These are phyloP conservation scores for Aurinia saxatilis DNA, from an alignment of 345 rosid genomes.

Conservation along the genomic window DNA sequence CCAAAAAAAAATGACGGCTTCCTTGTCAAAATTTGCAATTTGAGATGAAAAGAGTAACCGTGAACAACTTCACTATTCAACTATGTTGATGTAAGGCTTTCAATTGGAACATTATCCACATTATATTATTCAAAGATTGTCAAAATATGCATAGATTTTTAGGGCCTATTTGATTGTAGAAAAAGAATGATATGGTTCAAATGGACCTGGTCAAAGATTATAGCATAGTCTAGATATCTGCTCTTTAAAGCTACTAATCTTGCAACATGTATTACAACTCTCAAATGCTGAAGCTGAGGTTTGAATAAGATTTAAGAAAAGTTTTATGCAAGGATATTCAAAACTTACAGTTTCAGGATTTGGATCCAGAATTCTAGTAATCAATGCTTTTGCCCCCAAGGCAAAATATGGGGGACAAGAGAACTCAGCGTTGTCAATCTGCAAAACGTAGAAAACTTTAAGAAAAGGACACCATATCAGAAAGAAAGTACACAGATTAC, in stretches of 20 bases:
- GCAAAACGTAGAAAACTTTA: slow-evolving; percentile 13
- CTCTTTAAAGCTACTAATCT: background rate
- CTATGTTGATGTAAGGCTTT: background rate
- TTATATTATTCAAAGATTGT: background rate
- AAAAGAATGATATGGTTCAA: slow-evolving; percentile 1
- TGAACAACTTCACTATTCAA: background rate
- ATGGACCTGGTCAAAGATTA: background rate
- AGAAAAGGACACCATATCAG: slow-evolving; percentile 8
- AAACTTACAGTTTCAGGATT: slow-evolving; percentile 79
- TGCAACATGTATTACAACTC: no score
- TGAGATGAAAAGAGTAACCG: background rate
- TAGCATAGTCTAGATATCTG: slow-evolving; percentile 4
- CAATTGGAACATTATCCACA: background rate
- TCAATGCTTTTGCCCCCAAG: slow-evolving; percentile 74
- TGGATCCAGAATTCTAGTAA: slow-evolving; percentile 77
- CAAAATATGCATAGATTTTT: background rate
- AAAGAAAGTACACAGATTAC: background rate
- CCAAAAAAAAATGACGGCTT: background rate
- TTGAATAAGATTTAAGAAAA: background rate
- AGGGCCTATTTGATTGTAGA: background rate
- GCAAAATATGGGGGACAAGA: slow-evolving; percentile 90
- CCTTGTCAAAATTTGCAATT: background rate
- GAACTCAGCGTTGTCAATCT: slow-evolving; percentile 82
- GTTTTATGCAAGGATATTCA: background rate
- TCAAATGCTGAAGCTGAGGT: background rate